phyloP scores from a whole-genome alignment of 495 filamentous ascomycete genomes.

The Apodospora peruviana region DNA sequence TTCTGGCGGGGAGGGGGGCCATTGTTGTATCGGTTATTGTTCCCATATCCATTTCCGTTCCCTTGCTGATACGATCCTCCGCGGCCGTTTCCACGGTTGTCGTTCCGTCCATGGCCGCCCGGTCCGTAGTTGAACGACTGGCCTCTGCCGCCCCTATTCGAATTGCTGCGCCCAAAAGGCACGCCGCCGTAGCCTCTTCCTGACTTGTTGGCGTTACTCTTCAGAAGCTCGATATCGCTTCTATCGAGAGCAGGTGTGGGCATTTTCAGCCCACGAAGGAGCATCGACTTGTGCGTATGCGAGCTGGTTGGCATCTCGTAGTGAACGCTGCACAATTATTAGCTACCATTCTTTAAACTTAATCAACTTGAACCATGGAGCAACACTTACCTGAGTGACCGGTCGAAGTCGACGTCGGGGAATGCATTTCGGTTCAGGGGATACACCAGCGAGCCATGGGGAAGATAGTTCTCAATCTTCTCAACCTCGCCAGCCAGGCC shows the following conservation, averaged over 20 bases:
- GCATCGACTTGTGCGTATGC: conserved; percentile 85
- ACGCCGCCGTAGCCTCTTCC: conserved; percentile 50
- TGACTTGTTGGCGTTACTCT: conserved; percentile 50
- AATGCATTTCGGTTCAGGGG: conserved; percentile 61
- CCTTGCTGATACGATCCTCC: conserved; percentile 16
- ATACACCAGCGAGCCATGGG: conserved; percentile 54
- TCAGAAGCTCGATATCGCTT: conserved; percentile 65
- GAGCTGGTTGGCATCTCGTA: conserved; percentile 73
- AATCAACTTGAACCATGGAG: neutral
- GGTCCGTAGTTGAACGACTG: conserved; percentile 39
- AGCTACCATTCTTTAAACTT: conserved; percentile 4
- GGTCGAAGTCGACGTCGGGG: conserved; percentile 76
- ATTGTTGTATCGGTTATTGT: neutral
- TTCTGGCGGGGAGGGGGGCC: neutral
- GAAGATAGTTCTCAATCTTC: conserved; percentile 75
- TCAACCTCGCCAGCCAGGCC: conserved; percentile 75
- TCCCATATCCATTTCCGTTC: conserved; percentile 14
- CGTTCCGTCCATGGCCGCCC: conserved; percentile 8
- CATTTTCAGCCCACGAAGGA: conserved; percentile 77
- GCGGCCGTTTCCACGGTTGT: too few species aligned
- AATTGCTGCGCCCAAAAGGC: conserved; percentile 23
- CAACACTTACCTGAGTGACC: conserved; percentile 65
- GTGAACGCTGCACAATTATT: conserved; percentile 53
- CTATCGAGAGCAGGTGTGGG: conserved; percentile 62
- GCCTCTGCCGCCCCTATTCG: conserved; percentile 26